Evolutionary conservation across 2,329 filamentous ascomycete genomes (phyloP).

Genomic region (Microcera coccophila): DNA sequence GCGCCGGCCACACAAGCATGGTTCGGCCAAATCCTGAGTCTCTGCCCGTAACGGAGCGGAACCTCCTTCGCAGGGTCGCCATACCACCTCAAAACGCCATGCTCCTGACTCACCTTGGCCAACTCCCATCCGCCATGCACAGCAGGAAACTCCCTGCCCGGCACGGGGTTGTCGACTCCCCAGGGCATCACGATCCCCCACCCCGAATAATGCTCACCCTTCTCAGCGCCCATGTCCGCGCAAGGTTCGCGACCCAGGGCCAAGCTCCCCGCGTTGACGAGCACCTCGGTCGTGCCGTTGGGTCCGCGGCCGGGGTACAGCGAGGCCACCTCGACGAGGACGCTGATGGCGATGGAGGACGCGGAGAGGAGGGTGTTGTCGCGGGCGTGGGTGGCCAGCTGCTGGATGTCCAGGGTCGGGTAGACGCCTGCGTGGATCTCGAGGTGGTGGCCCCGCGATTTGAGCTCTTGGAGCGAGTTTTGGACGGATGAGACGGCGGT

Average conservation of each 20-base stretch:
- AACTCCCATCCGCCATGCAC: slow-evolving; percentile 59
- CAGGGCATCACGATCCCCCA: slow-evolving; percentile 61
- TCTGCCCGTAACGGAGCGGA: slow-evolving; percentile 57
- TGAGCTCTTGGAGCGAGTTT: slow-evolving; percentile 37
- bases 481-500: slow-evolving; percentile 38
- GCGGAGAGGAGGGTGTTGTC: slow-evolving; percentile 39
- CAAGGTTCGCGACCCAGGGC: slow-evolving; percentile 73
- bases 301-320: slow-evolving; percentile 59
- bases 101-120: slow-evolving; percentile 65
- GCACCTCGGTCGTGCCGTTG: slow-evolving; percentile 52
- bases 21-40: slow-evolving; percentile 69
- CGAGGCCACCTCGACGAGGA: slow-evolving; percentile 66
- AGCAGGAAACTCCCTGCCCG: slow-evolving; percentile 39
- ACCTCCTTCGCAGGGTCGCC: slow-evolving; percentile 40
- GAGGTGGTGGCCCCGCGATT: slow-evolving; percentile 41
- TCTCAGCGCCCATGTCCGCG: slow-evolving; percentile 38
- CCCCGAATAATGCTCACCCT: slow-evolving; percentile 52
- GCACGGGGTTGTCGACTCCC: slow-evolving; percentile 35
- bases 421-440: slow-evolving; percentile 75
- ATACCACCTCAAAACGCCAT: slow-evolving; percentile 63
- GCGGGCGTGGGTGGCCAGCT: slow-evolving; percentile 64
- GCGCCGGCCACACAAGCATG: slow-evolving; percentile 72
- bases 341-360: slow-evolving; percentile 57
- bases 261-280: slow-evolving; percentile 65
- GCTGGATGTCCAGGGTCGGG: slow-evolving; percentile 70